Evolutionary conservation across 164 flowering plant species (phyloP).

Genomic region (Pachysandra terminalis): DNA sequence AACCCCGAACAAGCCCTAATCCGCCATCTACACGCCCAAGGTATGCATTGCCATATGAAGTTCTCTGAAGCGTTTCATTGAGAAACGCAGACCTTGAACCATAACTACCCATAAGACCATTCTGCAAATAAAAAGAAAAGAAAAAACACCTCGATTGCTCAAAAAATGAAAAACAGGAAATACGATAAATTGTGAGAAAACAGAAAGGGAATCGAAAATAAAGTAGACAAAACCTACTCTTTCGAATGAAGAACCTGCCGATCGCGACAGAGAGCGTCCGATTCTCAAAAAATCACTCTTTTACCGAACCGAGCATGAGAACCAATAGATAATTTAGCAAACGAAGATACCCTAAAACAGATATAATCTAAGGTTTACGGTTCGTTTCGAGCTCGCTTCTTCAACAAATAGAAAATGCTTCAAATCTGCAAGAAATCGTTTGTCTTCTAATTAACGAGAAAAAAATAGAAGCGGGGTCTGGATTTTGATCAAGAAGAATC

Average conservation of each 20-base stretch:
- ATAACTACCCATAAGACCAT: constrained; percentile 19
- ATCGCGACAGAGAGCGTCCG: constrained; percentile 37
- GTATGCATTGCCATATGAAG: constrained; percentile 3
- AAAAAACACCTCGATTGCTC: not conserved
- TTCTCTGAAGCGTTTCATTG: constrained; percentile 14
- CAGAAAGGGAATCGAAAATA: not conserved
- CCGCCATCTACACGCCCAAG: constrained; percentile 19
- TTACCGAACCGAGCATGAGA: constrained; percentile 15
- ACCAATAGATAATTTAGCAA: constrained; percentile 2
- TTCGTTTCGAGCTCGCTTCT: no score
- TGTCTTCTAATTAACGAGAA: no score
- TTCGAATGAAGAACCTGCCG: constrained; percentile 20
- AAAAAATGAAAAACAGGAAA: not conserved
- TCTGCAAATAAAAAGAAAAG: constrained; percentile 9
- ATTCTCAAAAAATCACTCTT: constrained; percentile 40
- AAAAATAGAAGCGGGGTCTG: no score
- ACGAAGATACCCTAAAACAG: not conserved
- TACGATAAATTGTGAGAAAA: not conserved
- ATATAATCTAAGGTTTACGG: no score
- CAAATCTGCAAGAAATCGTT: no score
- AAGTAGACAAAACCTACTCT: constrained; percentile 23
- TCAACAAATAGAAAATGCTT: no score
- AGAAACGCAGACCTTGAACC: constrained; percentile 30
- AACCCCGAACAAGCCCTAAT: constrained; percentile 52
- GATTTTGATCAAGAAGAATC: no score